Percentiles rank a stretch among this genome's conserved stretches.
Conservation (phyloP, 495 filamentous ascomycete genomes). For the Pseudomonodictys pantanalensis region DNA sequence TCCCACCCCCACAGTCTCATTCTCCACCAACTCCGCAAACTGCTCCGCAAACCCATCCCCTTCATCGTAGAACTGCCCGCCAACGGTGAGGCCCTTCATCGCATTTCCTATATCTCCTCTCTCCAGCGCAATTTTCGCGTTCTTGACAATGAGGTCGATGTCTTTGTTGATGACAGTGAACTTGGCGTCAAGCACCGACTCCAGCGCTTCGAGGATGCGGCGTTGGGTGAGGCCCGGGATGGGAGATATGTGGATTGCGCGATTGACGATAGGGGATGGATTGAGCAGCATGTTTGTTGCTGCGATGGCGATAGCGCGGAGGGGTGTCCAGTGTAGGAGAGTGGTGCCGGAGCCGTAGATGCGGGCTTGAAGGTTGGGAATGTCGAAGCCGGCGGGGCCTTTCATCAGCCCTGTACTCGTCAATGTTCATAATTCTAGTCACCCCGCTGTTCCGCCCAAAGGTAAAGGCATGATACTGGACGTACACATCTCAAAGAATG, state of each 20-base stretch:
- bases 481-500: conserved; percentile 35
- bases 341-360: conserved; percentile 31
- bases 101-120: conserved; percentile 22
- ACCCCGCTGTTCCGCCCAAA: too few species aligned
- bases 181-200: conserved; percentile 15
- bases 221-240: conserved; percentile 25
- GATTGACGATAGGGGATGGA: conserved; percentile 22
- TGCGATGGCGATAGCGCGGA: conserved; percentile 16
- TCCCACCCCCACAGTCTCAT: conserved; percentile 27
- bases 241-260: conserved; percentile 23
- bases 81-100: conserved; percentile 22
- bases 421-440: too few species aligned
- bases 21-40: conserved; percentile 19
- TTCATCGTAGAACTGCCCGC: conserved; percentile 26
- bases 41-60: conserved; percentile 11
- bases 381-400: conserved; percentile 30
- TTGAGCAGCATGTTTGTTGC: conserved; percentile 26
- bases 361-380: conserved; percentile 12
- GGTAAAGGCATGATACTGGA: not conserved
- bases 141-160: conserved; percentile 28
- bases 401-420: conserved; percentile 31
- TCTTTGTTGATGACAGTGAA: conserved; percentile 25
- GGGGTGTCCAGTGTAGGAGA: conserved; percentile 28
- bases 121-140: conserved; percentile 32
- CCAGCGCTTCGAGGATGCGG: conserved; percentile 23